Conservation (phyloP, 1,139 yeast species). For the Pneumocystis sp. region DNA sequence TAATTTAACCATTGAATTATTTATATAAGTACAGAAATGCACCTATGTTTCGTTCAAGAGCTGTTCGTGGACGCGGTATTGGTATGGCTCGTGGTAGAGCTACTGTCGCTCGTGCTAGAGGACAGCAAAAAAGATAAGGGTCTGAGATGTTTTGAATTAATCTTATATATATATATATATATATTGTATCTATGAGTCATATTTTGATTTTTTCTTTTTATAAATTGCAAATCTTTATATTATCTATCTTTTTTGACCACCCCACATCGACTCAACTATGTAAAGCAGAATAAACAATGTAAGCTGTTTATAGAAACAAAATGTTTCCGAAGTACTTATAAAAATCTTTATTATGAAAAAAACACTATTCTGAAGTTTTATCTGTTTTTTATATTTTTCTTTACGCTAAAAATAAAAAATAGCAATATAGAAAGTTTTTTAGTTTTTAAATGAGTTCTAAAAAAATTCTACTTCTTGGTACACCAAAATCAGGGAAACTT, state of each 20-base stretch:
- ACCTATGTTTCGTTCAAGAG: slow-evolving; percentile 16
- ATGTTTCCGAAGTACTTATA: too few species aligned
- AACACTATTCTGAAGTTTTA: not conserved
- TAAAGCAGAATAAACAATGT: not conserved
- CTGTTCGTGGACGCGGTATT: slow-evolving; percentile 14
- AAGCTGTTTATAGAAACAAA: not conserved
- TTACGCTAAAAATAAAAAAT: not conserved
- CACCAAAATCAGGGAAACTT: slow-evolving; percentile 26
- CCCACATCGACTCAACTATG: not conserved
- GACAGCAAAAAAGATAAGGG: not conserved
- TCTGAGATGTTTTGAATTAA: not conserved
- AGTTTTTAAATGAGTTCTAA: slow-evolving; percentile 13
- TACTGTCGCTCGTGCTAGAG: slow-evolving; percentile 15
- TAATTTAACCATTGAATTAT: not conserved
- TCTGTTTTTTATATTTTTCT: not conserved
- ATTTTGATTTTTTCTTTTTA: not conserved
- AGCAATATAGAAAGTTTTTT: not conserved
- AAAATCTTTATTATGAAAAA: too few species aligned
- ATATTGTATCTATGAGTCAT: not conserved
- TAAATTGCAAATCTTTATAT: not conserved
- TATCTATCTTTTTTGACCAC: slow-evolving; percentile 1
- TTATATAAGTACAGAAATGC: slow-evolving; percentile 14
- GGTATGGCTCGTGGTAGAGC: slow-evolving; percentile 17
- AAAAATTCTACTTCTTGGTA: slow-evolving; percentile 29
- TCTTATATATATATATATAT: not conserved